phyloP scores from a whole-genome alignment of 331 rosid species.

The Rhamnella rubrinervis region DNA sequence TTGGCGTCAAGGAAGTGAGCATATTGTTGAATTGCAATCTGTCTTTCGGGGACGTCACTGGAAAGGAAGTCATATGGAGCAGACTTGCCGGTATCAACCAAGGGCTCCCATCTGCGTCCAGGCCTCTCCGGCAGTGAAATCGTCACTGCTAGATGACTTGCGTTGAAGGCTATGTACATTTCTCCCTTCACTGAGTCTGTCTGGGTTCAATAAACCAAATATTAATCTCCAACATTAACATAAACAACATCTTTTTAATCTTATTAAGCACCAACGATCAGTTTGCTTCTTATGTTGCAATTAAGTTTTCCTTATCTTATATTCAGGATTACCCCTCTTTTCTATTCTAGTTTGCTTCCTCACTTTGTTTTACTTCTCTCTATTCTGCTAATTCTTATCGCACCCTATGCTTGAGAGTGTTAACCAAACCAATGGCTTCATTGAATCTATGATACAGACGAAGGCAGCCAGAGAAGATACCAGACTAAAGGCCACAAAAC shows the following conservation, averaged over 20 bases:
- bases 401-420: background rate
- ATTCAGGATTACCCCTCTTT: no score
- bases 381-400: no score
- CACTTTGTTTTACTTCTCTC: no score
- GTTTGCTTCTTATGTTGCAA: background rate
- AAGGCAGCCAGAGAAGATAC: conserved; percentile 36
- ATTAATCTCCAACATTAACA: background rate
- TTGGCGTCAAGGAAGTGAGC: conserved; percentile 81
- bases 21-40: conserved; percentile 59
- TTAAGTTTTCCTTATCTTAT: no score
- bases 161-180: conserved; percentile 78
- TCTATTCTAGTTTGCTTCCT: no score
- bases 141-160: conserved; percentile 64
- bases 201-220: conserved; percentile 38
- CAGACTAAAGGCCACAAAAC: conserved; percentile 87
- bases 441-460: conserved; percentile 1
- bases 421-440: background rate
- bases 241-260: background rate
- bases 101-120: conserved; percentile 83
- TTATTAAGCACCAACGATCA: background rate
- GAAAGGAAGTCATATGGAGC: conserved; percentile 76
- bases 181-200: conserved; percentile 77
- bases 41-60: conserved; percentile 62
- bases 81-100: conserved; percentile 81
- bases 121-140: conserved; percentile 74